Base-by-base conservation (phyloP, 139 green algal species). In the Monoraphidium neglectum region DNA sequence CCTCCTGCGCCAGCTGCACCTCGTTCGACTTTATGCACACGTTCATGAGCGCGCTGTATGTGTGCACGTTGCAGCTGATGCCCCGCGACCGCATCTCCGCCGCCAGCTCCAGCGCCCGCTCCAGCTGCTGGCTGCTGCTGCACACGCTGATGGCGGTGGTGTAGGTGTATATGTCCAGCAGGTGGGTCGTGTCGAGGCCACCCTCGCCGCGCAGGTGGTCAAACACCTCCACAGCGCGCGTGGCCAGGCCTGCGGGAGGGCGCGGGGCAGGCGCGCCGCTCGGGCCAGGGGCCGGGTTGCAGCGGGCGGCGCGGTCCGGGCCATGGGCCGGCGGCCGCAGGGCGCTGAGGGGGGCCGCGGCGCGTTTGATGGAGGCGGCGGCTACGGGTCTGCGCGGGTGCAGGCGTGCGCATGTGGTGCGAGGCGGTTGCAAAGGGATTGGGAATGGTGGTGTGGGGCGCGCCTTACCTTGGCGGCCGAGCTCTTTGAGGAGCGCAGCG, bases 101-200 rank as follows among this genome's bases (percentile, higher is more conserved):
- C 40, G 93, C 84, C 23, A 95, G 87, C 76, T 93, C 82, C 70
- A 95, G 70, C 18, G 87, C 90, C 8, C 87, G 72, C 35, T 85
- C 77, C 69, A 95, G 83, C 81, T 93, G 87, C 79, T 93, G 88
- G 74, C 86, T 80, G 3, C 74, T 72, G 53, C 86, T 87, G 66
- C 88, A 95, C 56, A 93, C 74, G 10, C 74, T 76, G 59, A 96
- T 95, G 79, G 92, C 92, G 33, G 93, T 96, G 38, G 92, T 97
- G 89, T 95, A 97, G 3, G 92, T 96, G 88, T 95, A 96, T 53
- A 95, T 87, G 80, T 95, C 92, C 68, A 90, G 94, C 59, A 97
- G 81, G 23, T 64, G 43, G 2, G 87, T 83, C 26, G 93, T 85
- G 62, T 93, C 83, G 38, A 93, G 85, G 18, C 54, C 63, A 18